phyloP scores from a whole-genome alignment of 73 alveolate genomes.

The Diophrys sp. region DNA sequence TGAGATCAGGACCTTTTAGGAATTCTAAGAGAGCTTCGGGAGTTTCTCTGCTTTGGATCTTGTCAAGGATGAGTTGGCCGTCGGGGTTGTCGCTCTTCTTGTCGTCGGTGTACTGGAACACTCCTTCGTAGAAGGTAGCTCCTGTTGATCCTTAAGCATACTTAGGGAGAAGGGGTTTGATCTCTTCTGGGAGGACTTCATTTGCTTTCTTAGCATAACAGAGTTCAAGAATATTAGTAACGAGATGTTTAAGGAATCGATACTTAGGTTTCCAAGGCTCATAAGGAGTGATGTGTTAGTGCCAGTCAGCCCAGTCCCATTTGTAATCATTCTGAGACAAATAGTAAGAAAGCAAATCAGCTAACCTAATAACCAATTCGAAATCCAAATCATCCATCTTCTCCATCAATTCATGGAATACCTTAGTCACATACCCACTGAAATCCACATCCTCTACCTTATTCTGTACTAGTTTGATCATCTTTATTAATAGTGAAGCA shows the following conservation, averaged over 20 bases:
- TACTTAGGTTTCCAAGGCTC: not conserved
- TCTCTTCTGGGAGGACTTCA: not conserved
- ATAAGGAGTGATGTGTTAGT: not conserved
- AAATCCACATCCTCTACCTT: not conserved
- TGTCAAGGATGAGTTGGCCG: not conserved
- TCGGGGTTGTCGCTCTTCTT: not conserved
- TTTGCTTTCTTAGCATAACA: not conserved
- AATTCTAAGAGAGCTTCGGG: not conserved
- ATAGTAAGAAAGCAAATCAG: not conserved
- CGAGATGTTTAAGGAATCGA: not conserved
- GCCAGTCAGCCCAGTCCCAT: not conserved
- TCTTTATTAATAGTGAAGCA: not conserved
- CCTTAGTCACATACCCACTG: not conserved
- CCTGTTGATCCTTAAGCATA: not conserved
- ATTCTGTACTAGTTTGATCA: not conserved
- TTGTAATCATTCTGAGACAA: not conserved
- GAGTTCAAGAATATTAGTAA: not conserved
- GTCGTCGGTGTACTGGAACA: not conserved
- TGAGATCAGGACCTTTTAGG: not conserved
- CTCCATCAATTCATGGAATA: not conserved
- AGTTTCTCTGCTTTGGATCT: not conserved
- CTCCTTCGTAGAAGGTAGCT: not conserved
- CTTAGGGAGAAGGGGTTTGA: not conserved
- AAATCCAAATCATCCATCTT: not conserved
- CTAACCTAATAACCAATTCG: not conserved